Evolutionary conservation across 1,139 yeast genomes (phyloP).

Genomic region (Suhomyces taliae): DNA sequence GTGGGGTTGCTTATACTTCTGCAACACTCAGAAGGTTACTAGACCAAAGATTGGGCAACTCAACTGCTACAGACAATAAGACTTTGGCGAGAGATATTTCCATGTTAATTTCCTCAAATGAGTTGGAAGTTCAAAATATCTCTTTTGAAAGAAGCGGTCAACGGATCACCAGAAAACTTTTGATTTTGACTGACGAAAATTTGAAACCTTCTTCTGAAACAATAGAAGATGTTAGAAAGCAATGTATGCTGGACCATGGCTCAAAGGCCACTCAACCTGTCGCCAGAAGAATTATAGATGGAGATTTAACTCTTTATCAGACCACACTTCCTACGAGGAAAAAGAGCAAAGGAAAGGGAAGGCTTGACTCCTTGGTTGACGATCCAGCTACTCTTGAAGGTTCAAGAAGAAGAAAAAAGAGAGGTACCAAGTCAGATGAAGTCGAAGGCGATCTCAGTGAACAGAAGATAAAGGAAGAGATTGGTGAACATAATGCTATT

Average conservation of each 20-base stretch:
- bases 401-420: background rate
- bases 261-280: slow-evolving; percentile 14
- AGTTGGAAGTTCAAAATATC: slow-evolving; percentile 31
- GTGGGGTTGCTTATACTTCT: slow-evolving; percentile 44
- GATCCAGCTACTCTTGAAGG: background rate
- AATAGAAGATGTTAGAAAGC: slow-evolving; percentile 26
- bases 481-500: slow-evolving; percentile 9
- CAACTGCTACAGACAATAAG: slow-evolving; percentile 46
- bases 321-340: slow-evolving; percentile 5
- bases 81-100: slow-evolving; percentile 49
- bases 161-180: slow-evolving; percentile 31
- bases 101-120: slow-evolving; percentile 18
- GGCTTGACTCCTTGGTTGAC: slow-evolving; percentile 23
- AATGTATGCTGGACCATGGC: slow-evolving; percentile 30
- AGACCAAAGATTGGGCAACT: slow-evolving; percentile 34
- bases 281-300: slow-evolving; percentile 31
- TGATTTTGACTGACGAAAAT: slow-evolving; percentile 30
- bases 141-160: slow-evolving; percentile 31
- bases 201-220: slow-evolving; percentile 29
- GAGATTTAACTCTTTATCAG: slow-evolving; percentile 29
- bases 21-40: slow-evolving; percentile 34
- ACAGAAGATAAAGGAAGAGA: slow-evolving; percentile 11
- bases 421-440: background rate
- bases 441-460: slow-evolving; percentile 7
- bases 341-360: slow-evolving; percentile 16